Evolutionary conservation across 2,329 filamentous ascomycete species (phyloP).

Genomic region (Endothia cerciana): DNA sequence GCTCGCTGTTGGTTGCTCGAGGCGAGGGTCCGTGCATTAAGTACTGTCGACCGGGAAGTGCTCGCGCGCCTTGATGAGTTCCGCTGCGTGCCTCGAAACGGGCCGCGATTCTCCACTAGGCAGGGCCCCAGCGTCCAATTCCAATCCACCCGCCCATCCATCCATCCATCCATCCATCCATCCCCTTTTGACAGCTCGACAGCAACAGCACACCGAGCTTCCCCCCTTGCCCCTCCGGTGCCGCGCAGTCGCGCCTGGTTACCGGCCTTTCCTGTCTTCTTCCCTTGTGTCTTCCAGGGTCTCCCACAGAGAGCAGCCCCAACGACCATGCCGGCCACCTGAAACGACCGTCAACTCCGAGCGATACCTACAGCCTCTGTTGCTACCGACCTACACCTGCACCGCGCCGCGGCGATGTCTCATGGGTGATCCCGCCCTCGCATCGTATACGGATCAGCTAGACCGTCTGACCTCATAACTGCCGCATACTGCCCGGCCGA

Average conservation of each 20-base stretch:
- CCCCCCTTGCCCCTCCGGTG: neutral
- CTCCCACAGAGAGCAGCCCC: neutral
- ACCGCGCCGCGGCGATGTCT: conserved; percentile 22
- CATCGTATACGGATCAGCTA: conserved; percentile 25
- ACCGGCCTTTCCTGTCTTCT: neutral
- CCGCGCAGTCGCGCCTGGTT: conserved; percentile 15
- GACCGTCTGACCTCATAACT: conserved; percentile 19
- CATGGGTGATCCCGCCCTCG: conserved; percentile 24
- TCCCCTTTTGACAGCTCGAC: conserved; percentile 27
- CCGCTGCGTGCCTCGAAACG: conserved; percentile 25
- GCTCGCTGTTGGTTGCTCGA: neutral
- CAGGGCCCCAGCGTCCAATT: conserved; percentile 4
- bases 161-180: conserved; percentile 22
- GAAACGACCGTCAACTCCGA: conserved; percentile 13
- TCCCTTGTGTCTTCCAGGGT: neutral
- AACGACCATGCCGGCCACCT: conserved; percentile 23
- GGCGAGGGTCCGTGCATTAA: conserved; percentile 7
- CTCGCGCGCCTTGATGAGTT: neutral
- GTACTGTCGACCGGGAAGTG: too few species aligned
- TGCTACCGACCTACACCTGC: neutral
- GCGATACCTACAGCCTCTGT: neutral
- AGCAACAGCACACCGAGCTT: conserved; percentile 17
- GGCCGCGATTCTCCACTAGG: conserved; percentile 25
- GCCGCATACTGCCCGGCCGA: neutral
- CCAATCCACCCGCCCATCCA: conserved; percentile 18